Base-by-base conservation (phyloP, 1,139 yeast genomes). In the Yamadazyma aaseri region DNA sequence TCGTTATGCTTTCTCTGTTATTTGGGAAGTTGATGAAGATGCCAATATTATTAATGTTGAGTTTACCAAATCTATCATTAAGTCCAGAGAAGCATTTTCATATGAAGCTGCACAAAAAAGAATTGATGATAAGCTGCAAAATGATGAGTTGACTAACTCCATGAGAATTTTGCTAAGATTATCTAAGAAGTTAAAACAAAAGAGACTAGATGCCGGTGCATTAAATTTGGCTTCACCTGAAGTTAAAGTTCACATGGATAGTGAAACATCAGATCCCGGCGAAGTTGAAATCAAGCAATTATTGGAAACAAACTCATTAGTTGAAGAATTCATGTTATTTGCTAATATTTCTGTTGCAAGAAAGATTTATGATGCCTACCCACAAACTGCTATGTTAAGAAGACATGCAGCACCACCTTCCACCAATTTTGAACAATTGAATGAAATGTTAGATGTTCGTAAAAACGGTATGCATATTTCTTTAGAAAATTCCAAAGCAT, bases 361-460 rank as follows among this genome's bases (percentile, higher is more conserved):
- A 52, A 87, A 86, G 57, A 92, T 92, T 31, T 86, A 80, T 57
- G 95, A 87, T 40, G 81, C 96, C 2, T 92, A 82, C 57, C 98
- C 98, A 6, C 98, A 94, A 60, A 90, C 97, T 6, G 98, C 99
- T 11, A 89, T 92, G 97, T 70, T 92, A 40, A 85, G 95, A 77
- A 81, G 98, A 53, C 99, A 94, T 59, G 96, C 89, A 10, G 77
- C 96, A 6, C 98, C 99, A 13, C 97, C 98, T 18, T 80, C 92
- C 1, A 81, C 96, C 2, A 92, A 89, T 52, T 94, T 94, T 56
- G 98, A 92, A 54, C 71, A 72, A 15, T 69, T 94, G 45, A 90
- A 90, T 56, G 95, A 90, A 49, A 90, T 90, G 81, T 70, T 94
- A 39, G 77, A 87, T 40, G 82, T 81, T n/a, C 75, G 90, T 42